Conservation (phyloP, 257 asterid species). For the Capsicum pubescens region DNA sequence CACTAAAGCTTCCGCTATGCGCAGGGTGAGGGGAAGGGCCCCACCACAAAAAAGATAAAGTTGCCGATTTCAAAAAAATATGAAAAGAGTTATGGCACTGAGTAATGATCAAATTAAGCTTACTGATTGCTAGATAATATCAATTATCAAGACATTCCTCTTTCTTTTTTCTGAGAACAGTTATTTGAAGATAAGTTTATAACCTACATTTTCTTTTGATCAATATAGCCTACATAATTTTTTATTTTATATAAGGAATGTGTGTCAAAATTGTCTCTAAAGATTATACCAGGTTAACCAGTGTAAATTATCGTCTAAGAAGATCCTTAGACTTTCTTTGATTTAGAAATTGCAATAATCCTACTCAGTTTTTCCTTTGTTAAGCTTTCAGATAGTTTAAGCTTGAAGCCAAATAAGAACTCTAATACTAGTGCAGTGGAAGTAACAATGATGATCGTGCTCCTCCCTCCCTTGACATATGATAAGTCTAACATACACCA, state of each 20-base stretch:
- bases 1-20: no score
- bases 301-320: conserved; percentile 6
- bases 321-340: not conserved
- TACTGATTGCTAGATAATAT: not conserved
- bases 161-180: not conserved
- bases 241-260: not conserved
- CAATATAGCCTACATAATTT: not conserved
- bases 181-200: not conserved
- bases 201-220: not conserved
- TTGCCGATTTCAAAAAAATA: no score
- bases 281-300: conserved; percentile 9
- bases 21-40: no score
- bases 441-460: not conserved
- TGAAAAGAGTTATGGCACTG: not conserved
- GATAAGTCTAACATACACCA: conserved; percentile 18
- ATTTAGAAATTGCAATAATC: not conserved
- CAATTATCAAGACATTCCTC: not conserved
- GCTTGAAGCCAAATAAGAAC: not conserved
- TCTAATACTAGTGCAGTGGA: conserved; percentile 4
- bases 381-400: not conserved
- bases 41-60: no score
- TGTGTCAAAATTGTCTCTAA: not conserved
- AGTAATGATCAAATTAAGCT: not conserved
- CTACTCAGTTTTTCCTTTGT: conserved; percentile 19
- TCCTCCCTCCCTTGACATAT: not conserved